Percentiles rank a stretch among this genome's conserved stretches.
Evolutionary conservation across 164 flowering plant genomes (phyloP).

Genomic region (Nelumbo lutea): DNA sequence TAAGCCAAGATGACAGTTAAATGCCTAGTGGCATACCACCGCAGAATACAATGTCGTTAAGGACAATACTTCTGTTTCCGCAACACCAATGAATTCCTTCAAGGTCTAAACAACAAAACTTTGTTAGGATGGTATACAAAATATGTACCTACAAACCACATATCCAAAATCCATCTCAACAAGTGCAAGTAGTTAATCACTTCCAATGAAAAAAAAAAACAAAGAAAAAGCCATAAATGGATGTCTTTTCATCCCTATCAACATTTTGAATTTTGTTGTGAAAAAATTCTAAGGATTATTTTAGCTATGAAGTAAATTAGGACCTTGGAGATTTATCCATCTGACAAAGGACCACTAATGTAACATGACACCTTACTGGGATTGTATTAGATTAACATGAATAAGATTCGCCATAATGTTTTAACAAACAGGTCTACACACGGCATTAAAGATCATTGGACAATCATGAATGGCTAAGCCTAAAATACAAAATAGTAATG

Average conservation of each 20-base stretch:
- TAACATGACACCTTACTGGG: not conserved
- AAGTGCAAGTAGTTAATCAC: no score
- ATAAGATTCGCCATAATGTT: not conserved
- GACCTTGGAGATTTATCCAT: no score
- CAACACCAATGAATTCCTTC: slow-evolving; percentile 63
- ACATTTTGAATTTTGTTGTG: no score
- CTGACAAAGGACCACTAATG: no score
- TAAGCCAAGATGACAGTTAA: slow-evolving; percentile 8
- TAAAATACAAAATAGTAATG: slow-evolving; percentile 1
- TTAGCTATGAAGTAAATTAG: no score
- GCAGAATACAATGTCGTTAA: slow-evolving; percentile 65
- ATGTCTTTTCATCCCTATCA: no score
- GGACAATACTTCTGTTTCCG: slow-evolving; percentile 73
- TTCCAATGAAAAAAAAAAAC: not conserved
- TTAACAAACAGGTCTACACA: not conserved
- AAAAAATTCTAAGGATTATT: no score
- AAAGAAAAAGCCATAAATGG: no score
- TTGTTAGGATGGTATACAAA: slow-evolving; percentile 3
- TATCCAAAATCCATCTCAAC: not conserved
- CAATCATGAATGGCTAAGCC: not conserved
- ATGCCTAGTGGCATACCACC: slow-evolving; percentile 54
- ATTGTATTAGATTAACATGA: not conserved
- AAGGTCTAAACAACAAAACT: slow-evolving; percentile 51
- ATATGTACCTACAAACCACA: not conserved
- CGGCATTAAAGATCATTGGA: not conserved